Evolutionary conservation across 176 grass and related monocot genomes (phyloP), one percentile per base, ranked within the genome.

Genomic region (Ampelocalamus luodianensis): DNA sequence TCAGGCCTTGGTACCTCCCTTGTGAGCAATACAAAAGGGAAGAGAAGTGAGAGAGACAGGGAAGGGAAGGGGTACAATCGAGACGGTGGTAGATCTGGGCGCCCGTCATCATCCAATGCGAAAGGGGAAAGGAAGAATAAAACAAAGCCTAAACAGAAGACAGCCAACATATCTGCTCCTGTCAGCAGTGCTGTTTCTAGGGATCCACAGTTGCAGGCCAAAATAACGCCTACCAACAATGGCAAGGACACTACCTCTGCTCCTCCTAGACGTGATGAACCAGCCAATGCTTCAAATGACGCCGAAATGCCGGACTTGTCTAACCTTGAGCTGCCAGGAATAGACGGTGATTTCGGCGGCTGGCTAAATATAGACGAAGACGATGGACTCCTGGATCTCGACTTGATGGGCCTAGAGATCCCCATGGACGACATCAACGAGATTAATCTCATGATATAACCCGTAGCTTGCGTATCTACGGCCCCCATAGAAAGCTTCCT

Each of bases 361-460:
- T 94, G 92, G 95, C 81, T 92, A 40, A 85, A 88, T 77, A 89
- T 94, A 66, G 92, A 91, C 12, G 88, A 91, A 56, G 88, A 89
- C 11, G 95, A 94, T 65, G 92, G 73, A 45, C 86, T 92, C 61
- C 94, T 87, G 68, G 92, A 94, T 83, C 78, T 89, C 38, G 95
- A 94, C 81, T 91, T 87, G 79, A 85, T 90, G 83, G 92, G 92
- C 65, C 95, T 97, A 2, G 90, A 94, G 84, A 97, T 97, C 73
- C 95, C 95, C 51, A 91, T 93, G 84, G 95, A 97, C 14, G 95
- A 97, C 74, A 94, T 97, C 63, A 91, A 88, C 3, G 88, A 93
- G 73, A 86, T 97, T 61, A 91, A 93, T 72, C 70, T 96, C 63
- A 89, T 96, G 77, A 84, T 86, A 86, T 91, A 81, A 79, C 62